A percentile compares a stretch with the other conserved stretches of the same genome.
Evolutionary conservation across 225 moss, liverwort and hornwort genomes (phyloP).

Genomic region (Lunularia cruciata): DNA sequence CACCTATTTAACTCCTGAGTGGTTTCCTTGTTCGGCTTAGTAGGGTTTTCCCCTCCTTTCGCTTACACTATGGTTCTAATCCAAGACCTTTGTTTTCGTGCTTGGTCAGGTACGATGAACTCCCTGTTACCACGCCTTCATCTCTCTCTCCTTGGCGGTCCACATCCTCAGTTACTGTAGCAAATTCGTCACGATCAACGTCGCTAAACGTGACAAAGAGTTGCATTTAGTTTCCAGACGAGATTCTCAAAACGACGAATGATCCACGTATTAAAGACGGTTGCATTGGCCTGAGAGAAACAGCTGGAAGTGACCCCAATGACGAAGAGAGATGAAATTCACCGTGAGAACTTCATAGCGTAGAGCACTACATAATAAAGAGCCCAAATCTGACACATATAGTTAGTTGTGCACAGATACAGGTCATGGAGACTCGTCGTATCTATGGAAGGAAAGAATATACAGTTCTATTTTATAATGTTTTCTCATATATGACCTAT

Average conservation of each 20-base stretch:
- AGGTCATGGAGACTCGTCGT: too few relatives aligned
- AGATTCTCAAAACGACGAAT: background rate
- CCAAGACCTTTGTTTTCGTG: too few relatives aligned
- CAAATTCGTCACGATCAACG: too few relatives aligned
- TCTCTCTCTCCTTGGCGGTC: too few relatives aligned
- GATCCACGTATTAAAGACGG: background rate
- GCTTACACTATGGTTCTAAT: background rate
- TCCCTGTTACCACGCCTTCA: background rate
- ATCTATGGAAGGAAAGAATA: too few relatives aligned
- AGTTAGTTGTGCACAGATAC: too few relatives aligned
- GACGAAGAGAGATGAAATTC: background rate
- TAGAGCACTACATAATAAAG: background rate
- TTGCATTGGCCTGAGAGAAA: background rate
- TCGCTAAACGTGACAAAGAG: background rate
- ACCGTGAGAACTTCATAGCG: background rate
- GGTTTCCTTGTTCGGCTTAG: too few relatives aligned
- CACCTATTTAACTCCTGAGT: too few relatives aligned
- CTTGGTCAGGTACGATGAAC: background rate
- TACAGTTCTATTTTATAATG: too few relatives aligned
- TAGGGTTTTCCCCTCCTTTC: too few relatives aligned
- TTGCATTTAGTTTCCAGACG: background rate
- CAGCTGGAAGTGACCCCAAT: slow-evolving; percentile 2
- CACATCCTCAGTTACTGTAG: too few relatives aligned
- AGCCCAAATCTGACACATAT: background rate
- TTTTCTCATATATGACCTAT: too few relatives aligned